Base-by-base conservation (phyloP, 768 basidiomycete species). In the Lentinula sp. region DNA sequence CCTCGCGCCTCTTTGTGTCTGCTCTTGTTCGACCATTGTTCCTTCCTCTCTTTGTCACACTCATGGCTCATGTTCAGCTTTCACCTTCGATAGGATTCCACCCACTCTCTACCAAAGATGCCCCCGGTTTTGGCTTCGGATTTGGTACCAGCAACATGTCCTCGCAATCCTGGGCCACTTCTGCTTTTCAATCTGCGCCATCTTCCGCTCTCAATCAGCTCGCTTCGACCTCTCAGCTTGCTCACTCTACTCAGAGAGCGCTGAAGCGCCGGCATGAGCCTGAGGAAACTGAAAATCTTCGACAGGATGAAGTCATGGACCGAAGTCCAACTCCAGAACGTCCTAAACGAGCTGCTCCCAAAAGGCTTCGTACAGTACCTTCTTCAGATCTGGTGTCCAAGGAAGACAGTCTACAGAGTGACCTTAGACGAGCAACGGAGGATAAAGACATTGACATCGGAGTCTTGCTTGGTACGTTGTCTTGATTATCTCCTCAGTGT, bases 251-350 rank as follows among this genome's bases (percentile, higher is more conserved):
- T 13, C 64, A 66, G 28, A 80, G 84, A 53, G 68, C 72, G 15
- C 80, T 81, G 71, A 90, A 92, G 72, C 77, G 91, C 63, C 76
- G 87, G 43, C 77, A 80, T 62, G 91, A 93, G 57, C 70, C 74
- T 1, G 90, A 92, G 18, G 89, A 91, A n/a, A 69, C 74, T 3
- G 81, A 83, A 60, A 71, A 73, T 28, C 61, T 63, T 64, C 73
- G 65, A 57, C 73, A 81, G 61, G 90, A 91, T 65, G 82, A 88
- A 57, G 80, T 85, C 15, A 93, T 93, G 91, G 91, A 92, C 70
- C 80, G 89, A 62, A 91, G 90, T 65, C 90, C 91, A 7, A 91
- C 91, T 2, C 89, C 91, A 15, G 91, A 94, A 71, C 80, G 88
- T 48, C 83, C 82, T 39, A 90, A 86, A 72, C 84, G 86, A 66